Evolutionary conservation across 169 alveolate genomes (phyloP), one percentile per base, ranked within the genome.

Genomic region (Eimeria nieschulzi): DNA sequence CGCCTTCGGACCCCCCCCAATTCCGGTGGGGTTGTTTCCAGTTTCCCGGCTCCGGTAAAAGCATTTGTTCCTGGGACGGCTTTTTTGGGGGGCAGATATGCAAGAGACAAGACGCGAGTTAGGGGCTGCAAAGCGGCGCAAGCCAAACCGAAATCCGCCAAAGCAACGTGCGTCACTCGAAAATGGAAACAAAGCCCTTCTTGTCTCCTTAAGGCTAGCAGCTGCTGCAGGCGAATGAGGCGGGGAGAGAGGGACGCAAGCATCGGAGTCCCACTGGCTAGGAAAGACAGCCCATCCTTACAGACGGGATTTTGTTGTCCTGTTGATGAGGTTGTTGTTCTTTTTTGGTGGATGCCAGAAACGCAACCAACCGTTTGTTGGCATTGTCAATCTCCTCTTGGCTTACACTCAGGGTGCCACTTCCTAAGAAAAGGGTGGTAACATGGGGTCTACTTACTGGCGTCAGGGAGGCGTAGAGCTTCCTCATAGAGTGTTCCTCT

Each of bases 91-190:
- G 86, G 21, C 25, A 61, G 51, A 64, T 82, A 76, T 82, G 78
- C 79, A 15, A 82, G 78, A 54, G 90, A 63, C 9, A 82, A 46
- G 54, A 82, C 66, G 5, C 78, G 78, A 7, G 54, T 61, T n/a
- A 82, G 53, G 33, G 90, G 90, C 59, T 21, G 21, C 54, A 82
- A 17, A 19, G 90, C 78, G 2, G 66, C 90, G 19, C 90, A 82
- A 25, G 90, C 90, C 90, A 82, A 26, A 10, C 90, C 90, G 90
- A 82, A 26, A 82, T 82, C 90, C 46, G 90, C 33, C 54, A 82
- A 25, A 10, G 59, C 63, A 54, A 82, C 64, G 17, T 82, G 90
- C 7, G 78, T 61, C 66, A 59, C 73, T 33, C 55, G 75, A 8
- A 82, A 82, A 15, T 33, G 59, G 63, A 82, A 82, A 0, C 12